Percentiles rank a stretch among this genome's conserved stretches.
Evolutionary conservation across 257 asterid genomes (phyloP).

Genomic region (Jaltomata sinuosa): DNA sequence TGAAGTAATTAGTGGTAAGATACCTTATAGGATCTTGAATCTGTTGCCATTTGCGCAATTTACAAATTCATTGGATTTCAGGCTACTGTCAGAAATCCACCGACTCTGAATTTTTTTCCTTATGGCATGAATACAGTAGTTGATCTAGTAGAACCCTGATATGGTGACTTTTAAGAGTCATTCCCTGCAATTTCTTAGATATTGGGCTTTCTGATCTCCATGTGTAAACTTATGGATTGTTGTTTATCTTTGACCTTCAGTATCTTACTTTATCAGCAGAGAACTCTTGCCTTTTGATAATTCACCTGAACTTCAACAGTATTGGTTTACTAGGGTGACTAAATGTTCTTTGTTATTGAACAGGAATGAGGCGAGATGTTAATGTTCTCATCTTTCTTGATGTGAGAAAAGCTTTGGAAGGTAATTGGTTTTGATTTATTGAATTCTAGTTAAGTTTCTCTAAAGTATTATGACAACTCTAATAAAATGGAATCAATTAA

Average conservation of each 20-base stretch:
- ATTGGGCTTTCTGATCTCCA: not conserved
- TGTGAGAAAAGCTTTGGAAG: constrained; percentile 80
- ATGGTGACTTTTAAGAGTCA: not conserved
- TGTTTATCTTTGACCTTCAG: not conserved
- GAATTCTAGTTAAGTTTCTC: not conserved
- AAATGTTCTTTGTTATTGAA: not conserved
- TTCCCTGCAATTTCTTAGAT: not conserved
- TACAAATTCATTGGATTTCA: not conserved
- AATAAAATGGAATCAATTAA: not conserved
- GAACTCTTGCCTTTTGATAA: not conserved
- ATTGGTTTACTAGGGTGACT: not conserved
- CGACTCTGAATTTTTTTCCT: not conserved
- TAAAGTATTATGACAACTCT: not conserved
- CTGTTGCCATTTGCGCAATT: not conserved
- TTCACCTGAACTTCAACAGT: not conserved
- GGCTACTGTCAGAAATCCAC: not conserved
- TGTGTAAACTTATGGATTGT: not conserved
- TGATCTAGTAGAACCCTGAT: not conserved
- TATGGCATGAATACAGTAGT: not conserved
- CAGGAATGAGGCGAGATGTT: constrained; percentile 84
- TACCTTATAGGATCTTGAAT: not conserved
- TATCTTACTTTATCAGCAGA: not conserved
- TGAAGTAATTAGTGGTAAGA: constrained; percentile 81
- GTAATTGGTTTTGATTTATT: constrained; percentile 21
- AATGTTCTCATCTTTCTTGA: constrained; percentile 68